These are phyloP conservation scores for Neurospora sp. DNA, from an alignment of 495 filamentous ascomycete species.

Conservation along the genomic window DNA sequence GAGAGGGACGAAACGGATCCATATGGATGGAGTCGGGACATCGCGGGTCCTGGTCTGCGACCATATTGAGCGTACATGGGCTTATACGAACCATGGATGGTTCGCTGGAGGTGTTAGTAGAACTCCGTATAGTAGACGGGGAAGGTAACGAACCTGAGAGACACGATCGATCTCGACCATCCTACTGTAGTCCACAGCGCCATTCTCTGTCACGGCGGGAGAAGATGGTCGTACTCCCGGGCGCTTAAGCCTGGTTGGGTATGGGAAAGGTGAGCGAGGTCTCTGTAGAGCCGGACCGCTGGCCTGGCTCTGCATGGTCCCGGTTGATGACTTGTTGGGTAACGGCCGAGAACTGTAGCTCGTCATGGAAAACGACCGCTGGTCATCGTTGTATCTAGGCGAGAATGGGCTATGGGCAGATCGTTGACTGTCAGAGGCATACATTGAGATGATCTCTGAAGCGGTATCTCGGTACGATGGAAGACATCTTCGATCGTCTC, in stretches of 20 bases:
- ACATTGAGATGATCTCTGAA: conserved; percentile 39
- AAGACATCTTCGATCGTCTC: conserved; percentile 23
- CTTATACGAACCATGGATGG: conserved; percentile 32
- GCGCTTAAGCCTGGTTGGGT: conserved; percentile 54
- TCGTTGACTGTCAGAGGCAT: conserved; percentile 34
- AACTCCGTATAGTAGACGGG: background rate
- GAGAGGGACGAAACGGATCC: conserved; percentile 25
- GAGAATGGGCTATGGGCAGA: conserved; percentile 30
- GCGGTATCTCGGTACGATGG: conserved; percentile 33
- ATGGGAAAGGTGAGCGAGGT: conserved; percentile 52
- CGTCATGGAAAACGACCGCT: conserved; percentile 50
- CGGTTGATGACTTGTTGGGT: conserved; percentile 42
- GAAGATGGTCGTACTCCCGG: conserved; percentile 55
- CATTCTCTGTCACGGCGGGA: conserved; percentile 46
- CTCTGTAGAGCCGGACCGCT: conserved; percentile 32
- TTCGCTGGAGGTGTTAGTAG: conserved; percentile 22
- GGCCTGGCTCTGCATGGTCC: conserved; percentile 37
- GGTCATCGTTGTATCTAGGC: conserved; percentile 29
- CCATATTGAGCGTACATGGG: conserved; percentile 26
- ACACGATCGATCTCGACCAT: conserved; percentile 40
- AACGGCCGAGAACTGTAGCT: conserved; percentile 40
- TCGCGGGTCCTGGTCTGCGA: conserved; percentile 21
- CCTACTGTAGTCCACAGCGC: conserved; percentile 37
- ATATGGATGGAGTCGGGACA: conserved; percentile 25
- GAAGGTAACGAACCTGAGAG: conserved; percentile 27